phyloP scores from a whole-genome alignment of 768 basidiomycete genomes.

The Termitomyces sp. region DNA sequence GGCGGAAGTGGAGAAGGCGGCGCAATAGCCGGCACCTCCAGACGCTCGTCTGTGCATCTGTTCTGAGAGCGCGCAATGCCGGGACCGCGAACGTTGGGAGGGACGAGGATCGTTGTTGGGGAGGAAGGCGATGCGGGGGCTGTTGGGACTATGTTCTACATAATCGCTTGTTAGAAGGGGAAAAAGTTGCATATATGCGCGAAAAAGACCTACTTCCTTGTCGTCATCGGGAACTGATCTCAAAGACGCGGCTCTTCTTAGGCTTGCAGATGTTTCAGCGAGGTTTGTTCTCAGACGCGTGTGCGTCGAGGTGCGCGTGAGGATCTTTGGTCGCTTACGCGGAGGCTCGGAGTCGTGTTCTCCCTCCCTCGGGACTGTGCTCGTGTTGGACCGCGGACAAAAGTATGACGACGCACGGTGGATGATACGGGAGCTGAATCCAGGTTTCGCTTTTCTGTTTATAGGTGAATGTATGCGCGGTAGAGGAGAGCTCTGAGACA shows the following conservation, averaged over 20 bases:
- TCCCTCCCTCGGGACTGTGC: background rate
- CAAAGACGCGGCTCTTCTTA: slow-evolving; percentile 1
- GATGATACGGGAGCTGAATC: background rate
- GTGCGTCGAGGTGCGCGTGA: background rate
- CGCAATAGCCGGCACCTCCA: background rate
- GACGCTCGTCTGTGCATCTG: too few species aligned
- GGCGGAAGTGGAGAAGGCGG: slow-evolving; percentile 1
- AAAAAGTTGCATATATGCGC: background rate
- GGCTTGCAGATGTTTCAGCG: background rate
- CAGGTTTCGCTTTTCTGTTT: background rate
- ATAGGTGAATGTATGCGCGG: background rate
- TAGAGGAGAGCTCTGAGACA: background rate
- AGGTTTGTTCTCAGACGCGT: background rate
- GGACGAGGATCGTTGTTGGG: background rate
- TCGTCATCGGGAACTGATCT: background rate
- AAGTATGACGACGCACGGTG: slow-evolving; percentile 3
- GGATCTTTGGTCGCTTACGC: background rate
- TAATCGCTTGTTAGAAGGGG: background rate
- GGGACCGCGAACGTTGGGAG: background rate
- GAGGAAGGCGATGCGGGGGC: background rate
- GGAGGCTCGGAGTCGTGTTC: background rate
- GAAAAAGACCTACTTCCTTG: background rate
- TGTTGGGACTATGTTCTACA: background rate
- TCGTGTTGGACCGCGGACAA: background rate
- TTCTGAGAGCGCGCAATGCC: background rate